Conservation (phyloP, 345 rosid species). For the Erysimum cheiranthoides region DNA sequence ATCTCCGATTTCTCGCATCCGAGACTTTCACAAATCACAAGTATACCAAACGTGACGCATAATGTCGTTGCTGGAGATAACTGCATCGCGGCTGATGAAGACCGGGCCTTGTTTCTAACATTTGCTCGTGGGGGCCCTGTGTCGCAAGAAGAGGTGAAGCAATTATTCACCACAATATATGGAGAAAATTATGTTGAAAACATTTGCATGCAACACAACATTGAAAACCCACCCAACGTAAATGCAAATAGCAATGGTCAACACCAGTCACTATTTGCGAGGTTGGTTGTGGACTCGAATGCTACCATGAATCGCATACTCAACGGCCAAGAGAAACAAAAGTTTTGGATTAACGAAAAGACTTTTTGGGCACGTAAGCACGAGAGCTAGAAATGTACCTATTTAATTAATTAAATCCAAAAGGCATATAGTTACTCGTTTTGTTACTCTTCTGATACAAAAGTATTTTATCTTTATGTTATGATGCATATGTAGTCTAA, state of each 20-base stretch:
- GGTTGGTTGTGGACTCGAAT: background rate
- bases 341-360: background rate
- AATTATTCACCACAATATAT: constrained; percentile 35
- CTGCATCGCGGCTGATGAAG: constrained; percentile 33
- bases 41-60: background rate
- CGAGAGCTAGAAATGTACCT: background rate
- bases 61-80: background rate
- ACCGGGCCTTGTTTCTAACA: constrained; percentile 47
- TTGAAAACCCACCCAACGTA: background rate
- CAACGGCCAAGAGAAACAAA: background rate
- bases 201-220: constrained; percentile 19
- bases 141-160: constrained; percentile 39
- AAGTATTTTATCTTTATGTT: background rate
- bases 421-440: background rate
- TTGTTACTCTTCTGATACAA: background rate
- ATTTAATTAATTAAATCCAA: background rate
- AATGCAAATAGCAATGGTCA: background rate
- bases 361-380: background rate
- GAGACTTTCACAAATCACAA: no score
- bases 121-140: constrained; percentile 55
- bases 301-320: constrained; percentile 1
- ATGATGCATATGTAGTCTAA: background rate
- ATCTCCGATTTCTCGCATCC: no score
- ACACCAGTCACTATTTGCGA: background rate
- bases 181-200: constrained; percentile 32